Conservation (phyloP, 1,284 basidiomycete genomes). For the Exobasidium rhododendri region DNA sequence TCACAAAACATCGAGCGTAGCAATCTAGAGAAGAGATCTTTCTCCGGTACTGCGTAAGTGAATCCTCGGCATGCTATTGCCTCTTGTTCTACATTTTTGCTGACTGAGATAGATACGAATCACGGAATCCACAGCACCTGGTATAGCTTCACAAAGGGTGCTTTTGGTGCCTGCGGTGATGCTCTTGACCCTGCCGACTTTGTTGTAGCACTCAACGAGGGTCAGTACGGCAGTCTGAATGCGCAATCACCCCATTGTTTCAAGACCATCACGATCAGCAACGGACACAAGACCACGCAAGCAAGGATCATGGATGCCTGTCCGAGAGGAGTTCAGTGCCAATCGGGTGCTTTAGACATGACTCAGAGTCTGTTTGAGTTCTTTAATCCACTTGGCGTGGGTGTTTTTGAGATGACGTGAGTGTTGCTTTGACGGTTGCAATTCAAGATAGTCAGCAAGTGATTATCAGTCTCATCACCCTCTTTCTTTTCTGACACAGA, state of each 20-base stretch:
- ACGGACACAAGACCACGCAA: conserved; percentile 58
- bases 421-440: no score
- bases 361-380: conserved; percentile 68
- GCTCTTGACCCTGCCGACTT: conserved; percentile 19
- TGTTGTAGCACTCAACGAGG: conserved; percentile 31
- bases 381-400: conserved; percentile 23
- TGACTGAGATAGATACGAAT: no score
- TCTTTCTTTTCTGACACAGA: conserved; percentile 17
- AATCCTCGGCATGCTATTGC: no score
- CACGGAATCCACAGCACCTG: no score
- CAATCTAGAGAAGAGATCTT: no score
- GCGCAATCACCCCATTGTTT: conserved; percentile 58
- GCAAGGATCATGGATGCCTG: conserved; percentile 71
- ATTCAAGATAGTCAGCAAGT: no score
- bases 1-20: no score
- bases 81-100: no score
- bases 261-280: conserved; percentile 64
- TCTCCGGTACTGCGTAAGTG: no score
- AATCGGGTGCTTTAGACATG: conserved; percentile 64
- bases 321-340: conserved; percentile 58
- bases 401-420: conserved; percentile 45
- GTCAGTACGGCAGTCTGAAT: conserved; percentile 26
- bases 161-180: conserved; percentile 27
- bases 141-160: conserved; percentile 38
- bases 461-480: no score